Conservation (phyloP, 2,329 filamentous ascomycete genomes). For the Diplodia intermedia region DNA sequence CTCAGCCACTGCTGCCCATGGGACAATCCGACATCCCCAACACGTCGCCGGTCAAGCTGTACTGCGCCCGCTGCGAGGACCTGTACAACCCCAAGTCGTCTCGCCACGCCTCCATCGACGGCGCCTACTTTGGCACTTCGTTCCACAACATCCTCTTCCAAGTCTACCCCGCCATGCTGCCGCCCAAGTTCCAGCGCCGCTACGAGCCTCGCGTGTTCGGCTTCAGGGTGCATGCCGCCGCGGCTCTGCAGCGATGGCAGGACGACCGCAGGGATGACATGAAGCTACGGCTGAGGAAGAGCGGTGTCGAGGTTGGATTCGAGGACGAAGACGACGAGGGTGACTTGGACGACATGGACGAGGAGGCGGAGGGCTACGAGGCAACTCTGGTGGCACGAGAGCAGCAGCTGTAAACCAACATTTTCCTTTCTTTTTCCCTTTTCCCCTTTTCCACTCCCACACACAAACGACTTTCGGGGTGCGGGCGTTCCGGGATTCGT, state of each 20-base stretch:
- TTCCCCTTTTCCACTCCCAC: neutral
- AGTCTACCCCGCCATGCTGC: slow-evolving; percentile 90
- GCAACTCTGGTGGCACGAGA: slow-evolving; percentile 14
- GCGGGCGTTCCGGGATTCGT: slow-evolving; percentile 24
- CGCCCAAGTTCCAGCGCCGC: slow-evolving; percentile 81
- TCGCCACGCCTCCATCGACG: slow-evolving; percentile 92
- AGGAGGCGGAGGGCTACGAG: slow-evolving; percentile 47
- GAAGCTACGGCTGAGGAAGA: slow-evolving; percentile 75
- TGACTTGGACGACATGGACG: slow-evolving; percentile 63
- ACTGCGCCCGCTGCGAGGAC: slow-evolving; percentile 96
- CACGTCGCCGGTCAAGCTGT: slow-evolving; percentile 91
- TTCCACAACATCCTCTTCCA: slow-evolving; percentile 99
- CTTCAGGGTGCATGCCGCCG: slow-evolving; percentile 91
- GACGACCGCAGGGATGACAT: slow-evolving; percentile 80
- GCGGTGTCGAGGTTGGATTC: slow-evolving; percentile 77
- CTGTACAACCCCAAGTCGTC: slow-evolving; percentile 99
- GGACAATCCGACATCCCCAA: slow-evolving; percentile 89
- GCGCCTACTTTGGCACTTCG: slow-evolving; percentile 95
- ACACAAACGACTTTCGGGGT: slow-evolving; percentile 12
- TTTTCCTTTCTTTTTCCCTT: neutral
- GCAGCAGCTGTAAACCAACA: slow-evolving; percentile 18
- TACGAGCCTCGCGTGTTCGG: slow-evolving; percentile 93
- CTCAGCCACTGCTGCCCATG: slow-evolving; percentile 92
- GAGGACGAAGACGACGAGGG: slow-evolving; percentile 69
- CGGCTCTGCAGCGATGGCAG: slow-evolving; percentile 91